These are phyloP conservation scores for Passiflora organensis DNA, from an alignment of 345 rosid genomes.

Conservation along the genomic window DNA sequence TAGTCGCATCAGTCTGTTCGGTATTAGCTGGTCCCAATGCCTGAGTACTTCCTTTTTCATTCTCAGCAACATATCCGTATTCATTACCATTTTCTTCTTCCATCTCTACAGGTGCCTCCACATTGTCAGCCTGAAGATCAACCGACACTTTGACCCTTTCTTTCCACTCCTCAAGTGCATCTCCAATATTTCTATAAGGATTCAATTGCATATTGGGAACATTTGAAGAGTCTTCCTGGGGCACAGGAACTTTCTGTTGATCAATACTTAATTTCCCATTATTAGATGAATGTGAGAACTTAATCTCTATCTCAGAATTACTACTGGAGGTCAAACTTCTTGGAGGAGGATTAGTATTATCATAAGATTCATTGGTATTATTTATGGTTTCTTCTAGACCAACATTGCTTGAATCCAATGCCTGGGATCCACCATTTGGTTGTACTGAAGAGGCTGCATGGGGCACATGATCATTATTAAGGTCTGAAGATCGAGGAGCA, in stretches of 20 bases:
- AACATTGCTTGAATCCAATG: constrained; percentile 38
- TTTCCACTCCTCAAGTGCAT: constrained; percentile 92
- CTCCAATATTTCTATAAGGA: constrained; percentile 74
- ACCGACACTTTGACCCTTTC: constrained; percentile 70
- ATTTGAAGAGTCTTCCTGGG: constrained; percentile 42
- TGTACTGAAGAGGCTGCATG: constrained; percentile 50
- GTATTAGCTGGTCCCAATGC: constrained; percentile 83
- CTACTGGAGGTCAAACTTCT: constrained; percentile 45
- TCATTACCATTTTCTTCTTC: constrained; percentile 74
- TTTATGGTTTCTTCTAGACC: constrained; percentile 46
- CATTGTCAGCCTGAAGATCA: constrained; percentile 50
- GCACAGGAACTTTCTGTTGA: constrained; percentile 31
- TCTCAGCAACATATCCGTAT: constrained; percentile 66
- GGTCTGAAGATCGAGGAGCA: constrained; percentile 37
- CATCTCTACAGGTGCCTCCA: constrained; percentile 45
- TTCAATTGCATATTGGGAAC: constrained; percentile 52
- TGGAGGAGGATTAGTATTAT: constrained; percentile 44
- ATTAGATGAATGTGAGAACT: constrained; percentile 40
- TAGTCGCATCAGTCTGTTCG: constrained; percentile 62
- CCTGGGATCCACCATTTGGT: constrained; percentile 39
- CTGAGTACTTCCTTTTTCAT: constrained; percentile 74
- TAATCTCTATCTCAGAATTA: constrained; percentile 44
- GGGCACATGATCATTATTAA: constrained; percentile 32
- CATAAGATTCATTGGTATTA: constrained; percentile 28
- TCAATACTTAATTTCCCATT: constrained; percentile 49